Evolutionary conservation across 106 monocot genomes (phyloP).

Genomic region (Ottelia alismoides): DNA sequence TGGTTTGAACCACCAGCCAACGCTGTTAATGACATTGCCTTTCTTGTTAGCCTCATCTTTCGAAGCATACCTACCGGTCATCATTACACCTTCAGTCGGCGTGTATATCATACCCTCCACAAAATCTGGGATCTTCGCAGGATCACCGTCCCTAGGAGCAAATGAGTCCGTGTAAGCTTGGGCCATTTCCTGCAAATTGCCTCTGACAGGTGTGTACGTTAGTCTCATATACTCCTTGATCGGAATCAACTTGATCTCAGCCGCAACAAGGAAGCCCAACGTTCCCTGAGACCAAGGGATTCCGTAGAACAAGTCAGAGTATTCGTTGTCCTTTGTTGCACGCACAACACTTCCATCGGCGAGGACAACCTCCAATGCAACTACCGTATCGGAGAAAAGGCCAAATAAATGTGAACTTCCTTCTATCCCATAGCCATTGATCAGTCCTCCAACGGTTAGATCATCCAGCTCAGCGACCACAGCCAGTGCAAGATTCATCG

Average conservation of each 20-base stretch:
- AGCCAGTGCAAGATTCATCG: slow-evolving; percentile 46
- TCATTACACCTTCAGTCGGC: no score
- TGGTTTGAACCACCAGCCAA: no score
- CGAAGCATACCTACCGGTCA: no score
- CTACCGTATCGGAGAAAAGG: slow-evolving; percentile 44
- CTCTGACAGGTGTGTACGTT: slow-evolving; percentile 26
- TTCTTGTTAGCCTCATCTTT: no score
- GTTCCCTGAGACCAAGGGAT: no score
- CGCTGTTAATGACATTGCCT: no score
- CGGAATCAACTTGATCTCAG: slow-evolving; percentile 40
- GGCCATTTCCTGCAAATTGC: slow-evolving; percentile 28
- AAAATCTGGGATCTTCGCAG: slow-evolving; percentile 34
- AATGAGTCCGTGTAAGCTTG: no score
- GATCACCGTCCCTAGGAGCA: slow-evolving; percentile 49
- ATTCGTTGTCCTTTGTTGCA: no score
- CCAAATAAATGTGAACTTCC: slow-evolving; percentile 52
- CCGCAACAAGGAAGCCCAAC: slow-evolving; percentile 30
- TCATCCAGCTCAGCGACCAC: no score
- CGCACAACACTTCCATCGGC: slow-evolving; percentile 43
- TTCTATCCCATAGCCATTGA: no score
- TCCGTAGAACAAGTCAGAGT: slow-evolving; percentile 50
- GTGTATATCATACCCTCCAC: no score
- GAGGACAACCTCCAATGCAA: slow-evolving; percentile 38
- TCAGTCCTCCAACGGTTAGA: no score
- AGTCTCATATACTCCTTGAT: slow-evolving; percentile 47